A percentile compares a stretch with the other conserved stretches of the same genome.
Evolutionary conservation across 2,329 filamentous ascomycete species (phyloP).

Genomic region (Alternaria triticimaculans): DNA sequence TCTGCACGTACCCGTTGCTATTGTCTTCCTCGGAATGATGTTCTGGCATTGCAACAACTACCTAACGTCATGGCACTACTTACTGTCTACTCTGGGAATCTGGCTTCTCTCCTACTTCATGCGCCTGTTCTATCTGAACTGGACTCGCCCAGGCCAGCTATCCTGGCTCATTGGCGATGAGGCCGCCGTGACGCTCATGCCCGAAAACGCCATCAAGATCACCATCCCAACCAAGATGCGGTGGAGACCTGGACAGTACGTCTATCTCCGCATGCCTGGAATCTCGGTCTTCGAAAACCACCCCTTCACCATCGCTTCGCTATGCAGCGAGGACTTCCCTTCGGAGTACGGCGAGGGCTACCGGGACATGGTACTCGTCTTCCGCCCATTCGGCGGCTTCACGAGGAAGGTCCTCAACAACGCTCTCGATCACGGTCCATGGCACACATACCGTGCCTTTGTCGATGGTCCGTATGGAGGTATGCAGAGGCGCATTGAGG

Average conservation of each 20-base stretch:
- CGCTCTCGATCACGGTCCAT: constrained; percentile 83
- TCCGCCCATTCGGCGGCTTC: constrained; percentile 90
- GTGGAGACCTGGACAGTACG: constrained; percentile 93
- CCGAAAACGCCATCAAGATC: constrained; percentile 93
- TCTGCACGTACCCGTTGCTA: constrained; percentile 81
- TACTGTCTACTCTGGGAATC: constrained; percentile 80
- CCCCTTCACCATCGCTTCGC: constrained; percentile 91
- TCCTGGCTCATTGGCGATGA: constrained; percentile 91
- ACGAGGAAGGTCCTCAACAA: constrained; percentile 84
- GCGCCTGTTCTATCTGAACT: constrained; percentile 87
- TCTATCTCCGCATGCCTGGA: constrained; percentile 92
- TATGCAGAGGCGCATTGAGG: constrained; percentile 86
- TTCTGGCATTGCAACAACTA: constrained; percentile 98
- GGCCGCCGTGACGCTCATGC: constrained; percentile 85
- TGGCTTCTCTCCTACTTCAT: constrained; percentile 77
- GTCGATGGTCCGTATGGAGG: constrained; percentile 94
- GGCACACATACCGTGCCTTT: constrained; percentile 90
- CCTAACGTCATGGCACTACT: constrained; percentile 86
- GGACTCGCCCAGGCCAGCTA: constrained; percentile 78
- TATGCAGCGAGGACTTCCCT: constrained; percentile 92
- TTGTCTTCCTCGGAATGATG: constrained; percentile 80
- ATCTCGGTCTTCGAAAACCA: constrained; percentile 92
- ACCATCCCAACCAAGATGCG: constrained; percentile 92
- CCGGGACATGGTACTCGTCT: constrained; percentile 87
- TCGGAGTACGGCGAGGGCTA: constrained; percentile 89